phyloP scores from a whole-genome alignment of 495 filamentous ascomycete species.

The Penicillium manginii region DNA sequence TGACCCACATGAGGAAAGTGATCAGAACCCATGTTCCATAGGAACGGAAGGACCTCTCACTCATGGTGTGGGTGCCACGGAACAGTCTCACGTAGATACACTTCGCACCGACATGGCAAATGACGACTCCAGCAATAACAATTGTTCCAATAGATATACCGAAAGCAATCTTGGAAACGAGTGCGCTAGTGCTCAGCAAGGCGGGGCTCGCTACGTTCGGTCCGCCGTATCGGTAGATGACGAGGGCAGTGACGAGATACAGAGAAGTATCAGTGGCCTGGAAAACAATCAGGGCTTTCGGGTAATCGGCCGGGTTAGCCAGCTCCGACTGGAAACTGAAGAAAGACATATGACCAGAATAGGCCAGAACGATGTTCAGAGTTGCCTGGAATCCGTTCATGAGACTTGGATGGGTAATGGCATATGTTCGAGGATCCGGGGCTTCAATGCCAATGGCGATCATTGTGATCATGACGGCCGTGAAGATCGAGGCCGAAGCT shows the following conservation, averaged over 20 bases:
- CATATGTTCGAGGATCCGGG: conserved; percentile 16
- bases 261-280: conserved; percentile 64
- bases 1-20: conserved; percentile 56
- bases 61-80: conserved; percentile 55
- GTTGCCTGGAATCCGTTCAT: conserved; percentile 58
- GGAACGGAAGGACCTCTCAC: conserved; percentile 52
- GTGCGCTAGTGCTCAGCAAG: conserved; percentile 61
- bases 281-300: conserved; percentile 64
- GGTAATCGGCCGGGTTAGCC: conserved; percentile 64
- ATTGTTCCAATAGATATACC: conserved; percentile 75
- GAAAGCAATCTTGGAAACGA: conserved; percentile 72
- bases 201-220: conserved; percentile 68
- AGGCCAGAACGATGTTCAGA: conserved; percentile 75
- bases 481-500: conserved; percentile 54
- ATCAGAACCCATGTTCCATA: conserved; percentile 60
- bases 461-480: conserved; percentile 69
- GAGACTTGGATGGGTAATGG: conserved; percentile 23
- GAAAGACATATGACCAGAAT: conserved; percentile 68
- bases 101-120: conserved; percentile 60
- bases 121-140: conserved; percentile 69
- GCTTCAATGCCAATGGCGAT: conserved; percentile 57
- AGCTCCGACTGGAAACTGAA: conserved; percentile 79
- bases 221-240: conserved; percentile 75
- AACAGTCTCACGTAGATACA: conserved; percentile 67
- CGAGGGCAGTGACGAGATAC: conserved; percentile 66